A percentile compares a stretch with the other conserved stretches of the same genome.
phyloP scores from a whole-genome alignment of 2,329 filamentous ascomycete species.

The Stachybotrys chlorohalonatus region DNA sequence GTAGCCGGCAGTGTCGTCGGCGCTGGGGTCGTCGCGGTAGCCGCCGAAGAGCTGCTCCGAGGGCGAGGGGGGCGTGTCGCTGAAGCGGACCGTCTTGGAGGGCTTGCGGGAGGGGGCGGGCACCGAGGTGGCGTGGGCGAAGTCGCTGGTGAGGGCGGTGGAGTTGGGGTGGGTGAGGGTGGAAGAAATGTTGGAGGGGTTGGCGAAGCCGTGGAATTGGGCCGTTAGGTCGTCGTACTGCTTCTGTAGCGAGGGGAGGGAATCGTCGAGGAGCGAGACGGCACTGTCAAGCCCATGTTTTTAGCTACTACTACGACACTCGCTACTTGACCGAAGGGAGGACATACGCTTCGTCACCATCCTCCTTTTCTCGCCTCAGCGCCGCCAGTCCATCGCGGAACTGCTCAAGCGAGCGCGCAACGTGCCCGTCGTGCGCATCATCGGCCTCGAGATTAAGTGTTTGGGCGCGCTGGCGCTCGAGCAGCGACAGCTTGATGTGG shows the following conservation, averaged over 20 bases:
- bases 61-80: conserved; percentile 46
- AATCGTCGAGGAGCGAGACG: conserved; percentile 45
- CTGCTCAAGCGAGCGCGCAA: conserved; percentile 80
- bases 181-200: conserved; percentile 20
- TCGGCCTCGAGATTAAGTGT: conserved; percentile 64
- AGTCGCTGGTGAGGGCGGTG: conserved; percentile 51
- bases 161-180: conserved; percentile 56
- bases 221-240: conserved; percentile 70
- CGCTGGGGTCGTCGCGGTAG: conserved; percentile 62
- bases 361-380: conserved; percentile 53
- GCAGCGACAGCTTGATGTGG: conserved; percentile 90
- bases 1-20: conserved; percentile 42
- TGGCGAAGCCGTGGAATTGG: conserved; percentile 66
- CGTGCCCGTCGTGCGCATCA: conserved; percentile 78
- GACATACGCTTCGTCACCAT: conserved; percentile 53
- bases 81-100: conserved; percentile 79
- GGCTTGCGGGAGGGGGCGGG: conserved; percentile 16
- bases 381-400: conserved; percentile 70
- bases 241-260: conserved; percentile 58
- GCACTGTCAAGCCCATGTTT: conserved; percentile 10
- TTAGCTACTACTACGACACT: not conserved
- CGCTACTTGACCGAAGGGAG: not conserved
- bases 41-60: conserved; percentile 37
- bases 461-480: conserved; percentile 82
- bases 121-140: conserved; percentile 49